phyloP scores from a whole-genome alignment of 2,329 filamentous ascomycete species.

The Penicillium aurantiogriseum region DNA sequence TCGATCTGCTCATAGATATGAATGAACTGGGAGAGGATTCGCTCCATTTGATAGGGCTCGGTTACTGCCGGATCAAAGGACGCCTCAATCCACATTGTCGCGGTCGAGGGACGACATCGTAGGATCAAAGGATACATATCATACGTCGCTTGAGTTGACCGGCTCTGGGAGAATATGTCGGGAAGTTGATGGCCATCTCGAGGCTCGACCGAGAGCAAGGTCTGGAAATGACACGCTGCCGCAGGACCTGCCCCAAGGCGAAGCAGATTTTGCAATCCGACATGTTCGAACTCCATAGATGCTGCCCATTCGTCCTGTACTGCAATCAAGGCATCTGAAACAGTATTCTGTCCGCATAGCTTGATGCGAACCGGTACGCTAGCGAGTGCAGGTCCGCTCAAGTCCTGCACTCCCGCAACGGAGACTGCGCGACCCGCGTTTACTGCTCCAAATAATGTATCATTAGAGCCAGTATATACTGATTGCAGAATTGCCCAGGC shows the following conservation, averaged over 20 bases:
- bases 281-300: conserved; percentile 13
- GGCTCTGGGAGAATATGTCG: conserved; percentile 5
- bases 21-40: conserved; percentile 11
- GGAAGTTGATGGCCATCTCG: conserved; percentile 7
- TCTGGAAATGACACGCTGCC: conserved; percentile 21
- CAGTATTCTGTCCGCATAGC: background rate
- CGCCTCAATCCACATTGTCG: conserved; percentile 8
- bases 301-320: conserved; percentile 13
- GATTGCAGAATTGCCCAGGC: conserved; percentile 16
- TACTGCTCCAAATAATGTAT: conserved; percentile 15
- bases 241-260: conserved; percentile 14
- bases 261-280: conserved; percentile 20
- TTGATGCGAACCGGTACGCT: conserved; percentile 6
- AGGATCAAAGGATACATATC: conserved; percentile 15
- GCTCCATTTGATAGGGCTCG: conserved; percentile 5
- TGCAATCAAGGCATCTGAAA: background rate
- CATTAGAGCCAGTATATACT: conserved; percentile 6
- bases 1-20: conserved; percentile 16
- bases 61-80: conserved; percentile 14
- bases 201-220: conserved; percentile 18
- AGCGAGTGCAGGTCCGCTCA: conserved; percentile 13
- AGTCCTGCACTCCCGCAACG: conserved; percentile 5
- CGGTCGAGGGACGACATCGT: conserved; percentile 5
- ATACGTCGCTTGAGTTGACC: conserved; percentile 3
- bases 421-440: conserved; percentile 12